Percentiles rank a stretch among this genome's conserved stretches.
Evolutionary conservation across 306 rosid genomes (phyloP).

Genomic region (Pterocarpus santalinus): DNA sequence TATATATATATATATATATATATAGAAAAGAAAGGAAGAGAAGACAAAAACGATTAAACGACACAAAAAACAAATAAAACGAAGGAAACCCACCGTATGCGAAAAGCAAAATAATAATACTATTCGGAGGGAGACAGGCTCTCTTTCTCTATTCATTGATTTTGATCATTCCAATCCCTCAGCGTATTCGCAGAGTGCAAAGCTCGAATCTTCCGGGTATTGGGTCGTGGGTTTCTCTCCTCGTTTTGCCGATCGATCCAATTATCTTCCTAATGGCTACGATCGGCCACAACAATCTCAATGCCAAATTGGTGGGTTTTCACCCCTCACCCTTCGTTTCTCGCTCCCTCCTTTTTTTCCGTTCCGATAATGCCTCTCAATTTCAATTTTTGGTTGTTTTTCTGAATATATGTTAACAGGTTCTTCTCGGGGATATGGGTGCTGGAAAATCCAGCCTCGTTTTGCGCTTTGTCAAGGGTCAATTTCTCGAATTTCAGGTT

Average conservation of each 20-base stretch:
- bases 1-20: not conserved
- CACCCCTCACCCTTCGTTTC: constrained; percentile 3
- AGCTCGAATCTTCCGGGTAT: constrained; percentile 29
- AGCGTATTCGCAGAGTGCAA: not conserved
- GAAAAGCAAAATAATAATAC: constrained; percentile 38
- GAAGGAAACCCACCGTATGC: constrained; percentile 44
- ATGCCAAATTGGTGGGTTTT: constrained; percentile 63
- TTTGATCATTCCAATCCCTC: constrained; percentile 40
- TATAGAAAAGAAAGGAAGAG: too few relatives aligned
- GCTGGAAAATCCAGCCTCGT: constrained; percentile 75
- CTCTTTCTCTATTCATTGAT: not conserved
- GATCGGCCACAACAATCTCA: constrained; percentile 67
- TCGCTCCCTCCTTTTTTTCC: constrained; percentile 4
- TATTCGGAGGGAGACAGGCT: constrained; percentile 27
- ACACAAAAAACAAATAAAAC: constrained; percentile 32
- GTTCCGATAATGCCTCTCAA: constrained; percentile 20
- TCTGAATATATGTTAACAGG: constrained; percentile 45
- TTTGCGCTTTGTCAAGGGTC: constrained; percentile 73
- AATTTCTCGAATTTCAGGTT: constrained; percentile 74
- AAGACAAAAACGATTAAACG: constrained; percentile 22
- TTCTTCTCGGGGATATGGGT: constrained; percentile 77
- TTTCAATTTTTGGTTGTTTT: not conserved
- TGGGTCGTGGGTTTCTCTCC: constrained; percentile 36
- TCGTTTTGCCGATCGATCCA: constrained; percentile 52
- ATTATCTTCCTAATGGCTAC: constrained; percentile 65